These are phyloP conservation scores for Candida silvatica DNA, from an alignment of 805 yeast genomes.

Conservation along the genomic window DNA sequence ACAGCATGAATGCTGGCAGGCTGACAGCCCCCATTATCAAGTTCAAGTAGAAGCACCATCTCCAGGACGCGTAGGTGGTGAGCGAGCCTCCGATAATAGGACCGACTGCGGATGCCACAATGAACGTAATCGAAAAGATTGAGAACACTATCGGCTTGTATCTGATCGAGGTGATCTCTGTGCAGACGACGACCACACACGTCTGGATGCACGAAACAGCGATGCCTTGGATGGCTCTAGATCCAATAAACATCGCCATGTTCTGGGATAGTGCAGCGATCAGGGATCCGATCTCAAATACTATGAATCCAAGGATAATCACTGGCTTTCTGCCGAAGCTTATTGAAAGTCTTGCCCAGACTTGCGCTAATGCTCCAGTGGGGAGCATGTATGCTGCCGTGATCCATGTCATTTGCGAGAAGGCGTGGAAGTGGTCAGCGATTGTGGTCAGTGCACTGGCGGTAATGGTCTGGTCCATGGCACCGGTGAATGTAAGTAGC, in stretches of 20 bases:
- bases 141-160: slow-evolving; percentile 32
- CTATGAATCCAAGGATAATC: slow-evolving; percentile 35
- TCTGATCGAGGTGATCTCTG: slow-evolving; percentile 43
- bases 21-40: slow-evolving; percentile 54
- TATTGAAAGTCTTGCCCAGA: slow-evolving; percentile 52
- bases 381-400: slow-evolving; percentile 47
- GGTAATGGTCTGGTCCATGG: slow-evolving; percentile 55
- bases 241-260: slow-evolving; percentile 60
- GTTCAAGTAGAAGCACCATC: slow-evolving; percentile 69
- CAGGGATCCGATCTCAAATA: slow-evolving; percentile 58
- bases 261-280: slow-evolving; percentile 44
- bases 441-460: slow-evolving; percentile 41
- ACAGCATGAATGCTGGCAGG: slow-evolving; percentile 26
- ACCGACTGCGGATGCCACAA: slow-evolving; percentile 46
- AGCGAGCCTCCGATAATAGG: slow-evolving; percentile 65
- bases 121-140: slow-evolving; percentile 33
- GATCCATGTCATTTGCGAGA: slow-evolving; percentile 51
- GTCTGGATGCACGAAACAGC: slow-evolving; percentile 67
- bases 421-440: slow-evolving; percentile 39
- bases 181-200: slow-evolving; percentile 44
- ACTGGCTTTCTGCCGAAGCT: slow-evolving; percentile 49
- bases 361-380: slow-evolving; percentile 40
- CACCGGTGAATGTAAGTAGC: slow-evolving; percentile 21
- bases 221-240: slow-evolving; percentile 61
- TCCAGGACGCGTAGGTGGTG: slow-evolving; percentile 48